A percentile compares a stretch with the other conserved stretches of the same genome.
These are phyloP conservation scores for Abortiporus biennis DNA, from an alignment of 1,284 basidiomycete genomes.

Conservation along the genomic window DNA sequence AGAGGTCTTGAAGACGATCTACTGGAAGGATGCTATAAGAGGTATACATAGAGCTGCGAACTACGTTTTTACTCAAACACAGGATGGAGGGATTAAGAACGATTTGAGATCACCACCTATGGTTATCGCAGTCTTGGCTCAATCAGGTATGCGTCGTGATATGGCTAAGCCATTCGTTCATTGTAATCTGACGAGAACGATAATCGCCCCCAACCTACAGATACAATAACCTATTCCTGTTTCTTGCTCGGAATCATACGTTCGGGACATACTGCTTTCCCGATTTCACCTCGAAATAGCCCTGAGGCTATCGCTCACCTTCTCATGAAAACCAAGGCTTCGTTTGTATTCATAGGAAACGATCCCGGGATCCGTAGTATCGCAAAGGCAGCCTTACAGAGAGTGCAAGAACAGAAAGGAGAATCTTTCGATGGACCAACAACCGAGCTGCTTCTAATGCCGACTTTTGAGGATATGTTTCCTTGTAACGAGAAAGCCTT, in stretches of 20 bases:
- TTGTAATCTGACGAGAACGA: neutral
- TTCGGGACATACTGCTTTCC: conserved; percentile 26
- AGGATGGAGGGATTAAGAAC: neutral
- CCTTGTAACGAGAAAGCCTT: conserved; percentile 8
- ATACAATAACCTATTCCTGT: conserved; percentile 27
- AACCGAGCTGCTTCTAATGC: conserved; percentile 12
- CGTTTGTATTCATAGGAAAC: conserved; percentile 22
- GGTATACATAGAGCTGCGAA: conserved; percentile 11
- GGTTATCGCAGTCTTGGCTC: conserved; percentile 11
- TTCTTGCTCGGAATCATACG: conserved; percentile 22
- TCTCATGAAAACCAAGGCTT: conserved; percentile 21
- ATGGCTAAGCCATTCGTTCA: too few species aligned
- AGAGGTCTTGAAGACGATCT: conserved; percentile 11
- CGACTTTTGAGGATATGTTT: conserved; percentile 19
- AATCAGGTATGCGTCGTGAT: conserved; percentile 8
- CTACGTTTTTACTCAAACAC: neutral
- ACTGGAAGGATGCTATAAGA: conserved; percentile 8
- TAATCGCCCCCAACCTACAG: conserved; percentile 12
- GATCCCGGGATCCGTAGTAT: conserved; percentile 22
- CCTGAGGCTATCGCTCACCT: conserved; percentile 29
- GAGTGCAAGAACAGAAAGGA: conserved; percentile 4
- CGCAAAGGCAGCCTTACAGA: conserved; percentile 6
- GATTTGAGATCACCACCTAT: neutral
- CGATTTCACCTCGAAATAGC: conserved; percentile 35
- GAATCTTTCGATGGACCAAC: neutral